Conservation (phyloP, 2,329 filamentous ascomycete genomes). For the Botrytis hyacinthi region DNA sequence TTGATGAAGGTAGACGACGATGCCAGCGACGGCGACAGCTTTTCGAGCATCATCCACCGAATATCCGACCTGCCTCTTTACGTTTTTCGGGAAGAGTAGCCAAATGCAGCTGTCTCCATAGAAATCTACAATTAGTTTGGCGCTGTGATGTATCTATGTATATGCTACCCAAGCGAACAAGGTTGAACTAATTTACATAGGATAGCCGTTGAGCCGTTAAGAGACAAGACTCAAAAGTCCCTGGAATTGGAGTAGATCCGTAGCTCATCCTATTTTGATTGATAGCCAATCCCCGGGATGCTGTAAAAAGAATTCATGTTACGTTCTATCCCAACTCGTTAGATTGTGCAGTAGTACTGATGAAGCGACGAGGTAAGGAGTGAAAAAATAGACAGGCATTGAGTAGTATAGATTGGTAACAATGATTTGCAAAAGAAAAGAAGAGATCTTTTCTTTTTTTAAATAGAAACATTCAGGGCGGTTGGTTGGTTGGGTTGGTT, state of each 20-base stretch:
- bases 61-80: neutral
- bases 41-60: neutral
- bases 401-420: neutral
- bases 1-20: neutral
- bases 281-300: neutral
- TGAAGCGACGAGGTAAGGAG: neutral
- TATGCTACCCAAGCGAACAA: neutral
- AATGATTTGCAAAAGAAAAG: neutral
- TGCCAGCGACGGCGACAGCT: neutral
- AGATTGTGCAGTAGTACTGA: conserved; percentile 1
- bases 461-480: neutral
- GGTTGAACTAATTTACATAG: neutral
- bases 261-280: neutral
- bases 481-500: neutral
- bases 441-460: neutral
- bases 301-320: conserved; percentile 6
- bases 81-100: neutral
- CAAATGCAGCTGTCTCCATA: neutral
- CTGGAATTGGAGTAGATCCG: neutral
- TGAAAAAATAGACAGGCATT: neutral
- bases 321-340: neutral
- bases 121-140: neutral
- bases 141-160: neutral
- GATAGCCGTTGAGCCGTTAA: conserved; percentile 2
- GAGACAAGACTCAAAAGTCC: neutral